Evolutionary conservation across 441 rosid genomes (phyloP), one percentile per base, ranked within the genome.

Genomic region (Hypseocharis bilobata): DNA sequence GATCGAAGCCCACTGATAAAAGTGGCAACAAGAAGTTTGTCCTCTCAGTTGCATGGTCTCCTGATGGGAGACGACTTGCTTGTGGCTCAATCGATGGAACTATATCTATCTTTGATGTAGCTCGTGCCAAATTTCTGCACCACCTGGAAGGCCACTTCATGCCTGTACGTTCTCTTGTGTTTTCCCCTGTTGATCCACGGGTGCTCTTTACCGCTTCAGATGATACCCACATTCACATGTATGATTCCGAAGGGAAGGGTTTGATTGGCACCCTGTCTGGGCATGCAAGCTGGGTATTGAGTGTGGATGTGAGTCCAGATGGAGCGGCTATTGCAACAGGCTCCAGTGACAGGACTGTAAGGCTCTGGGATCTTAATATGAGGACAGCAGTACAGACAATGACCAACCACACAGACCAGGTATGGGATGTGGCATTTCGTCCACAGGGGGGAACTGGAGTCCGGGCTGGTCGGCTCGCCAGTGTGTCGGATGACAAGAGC

Each of bases 31-130:
- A 88, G 82, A 93, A 90, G 77, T 93, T 93, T 51, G 96, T 87
- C 4, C 84, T 91, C 19, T 91, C 99, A 0, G 94, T 91, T 20
- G 92, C 92, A 17, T 91, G 96, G 97, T 86, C 95, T 70, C 86
- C 88, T 16, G 95, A 91, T 65, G 97, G 97, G 67, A 82, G 63
- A 79, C 77, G 87, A 1, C 81, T 88, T 57, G 97, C 96, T 32
- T 93, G 97, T n/a, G 96, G 97, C 40, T 91, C 93, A 38, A 85
- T 91, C 92, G 99, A 93, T 69, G 99, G 97, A 69, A 88, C 96
- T 0, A 82, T 93, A 56, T 87, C 92, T 14, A 64, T 93, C 29
- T 93, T 93, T 11, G 99, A 91, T 23, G 96, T 85, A 27, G 83
- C 84, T 4, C 87, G 93, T 26, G 86, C 81, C 64, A 91, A 87